Evolutionary conservation across 805 yeast genomes (phyloP), one percentile per base, ranked within the genome.

Genomic region (Grigorovia jiainica): DNA sequence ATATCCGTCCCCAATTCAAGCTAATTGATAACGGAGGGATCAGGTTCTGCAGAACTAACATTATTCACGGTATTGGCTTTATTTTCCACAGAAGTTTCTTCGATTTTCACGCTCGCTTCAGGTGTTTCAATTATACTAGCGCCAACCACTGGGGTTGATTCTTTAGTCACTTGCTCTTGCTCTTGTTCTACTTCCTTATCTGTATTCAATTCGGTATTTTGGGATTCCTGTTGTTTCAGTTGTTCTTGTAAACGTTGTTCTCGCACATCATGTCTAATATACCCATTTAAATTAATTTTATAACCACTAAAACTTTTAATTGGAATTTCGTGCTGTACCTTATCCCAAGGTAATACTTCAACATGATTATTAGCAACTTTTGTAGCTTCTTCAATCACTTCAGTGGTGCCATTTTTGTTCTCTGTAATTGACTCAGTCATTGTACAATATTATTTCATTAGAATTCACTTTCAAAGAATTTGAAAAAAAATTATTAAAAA

Each of bases 301-400:
- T 58, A 58, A 20, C 60, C 60, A 24, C 57, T 52, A 32, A 58
- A 58, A 33, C 55, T 49, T 41, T 49, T 55, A 16, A 58, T 46
- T 2, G 42, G 44, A 6, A 55, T 48, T 10, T 42, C 45, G 6
- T 45, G 44, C 3, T 47, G 44, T 11, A 39, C 47, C 21, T 44
- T 43, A 15, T 47, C 49, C 61, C 60, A 53, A n/a, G 54, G 60
- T 3, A 51, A 38, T 5, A 27, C 37, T 25, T 23, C 25, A 29
- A 25, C 39, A 16, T 15, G 11, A 13, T 19, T 11, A 16, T 2
- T 24, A 20, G 18, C 25, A 10, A 10, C 19, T 23, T n/a, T 17
- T 5, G 8, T 13, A 13, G 16, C 33, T 10, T 16, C 15, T 17
- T 21, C n/a, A n/a, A n/a, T 17, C 13, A 10, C 9, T 8, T 9